Evolutionary conservation across 164 flowering plant species (phyloP), one percentile per base, ranked within the genome.

Genomic region (Aristolochia contorta): DNA sequence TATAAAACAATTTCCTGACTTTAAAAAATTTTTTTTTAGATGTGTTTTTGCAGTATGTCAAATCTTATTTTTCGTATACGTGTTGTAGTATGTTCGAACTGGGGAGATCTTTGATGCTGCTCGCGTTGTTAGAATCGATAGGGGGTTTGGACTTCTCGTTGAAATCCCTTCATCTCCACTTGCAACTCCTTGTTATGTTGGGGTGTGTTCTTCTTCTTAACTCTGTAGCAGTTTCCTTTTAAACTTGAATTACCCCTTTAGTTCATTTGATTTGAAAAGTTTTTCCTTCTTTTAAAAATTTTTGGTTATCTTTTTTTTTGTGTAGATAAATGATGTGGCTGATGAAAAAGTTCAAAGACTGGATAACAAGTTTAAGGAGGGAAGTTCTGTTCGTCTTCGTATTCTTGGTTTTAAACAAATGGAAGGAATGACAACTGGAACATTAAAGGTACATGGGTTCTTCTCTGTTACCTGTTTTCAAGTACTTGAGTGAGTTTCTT

Each of bases 111-210:
- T 72, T 76, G 97, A 91, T 25, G 59, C 71, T 63, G 71, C 96
- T 52, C 84, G 84, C 67, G 79, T 94, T n/a, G 75, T 91, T 65
- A 79, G 97, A 75, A 84, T 94, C 65, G 99, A 94, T 70, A 82
- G 72, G 74, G 86, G 90, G 30, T 61, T 71, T 27, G 99, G 99
- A 56, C 80, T 94, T 74, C 77, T 94, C 69, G 85, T 94, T 65
- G 93, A 86, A 72, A 59, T 91, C 60, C 95, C 99, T 32, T 81
- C 95, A 33, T 15, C 51, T 56, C 91, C 97, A 37, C 65, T 52
- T 37, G 61, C 91, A 56, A 84, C 84, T 60, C 95, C 97, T 20
- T 83, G 85, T 57, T 91, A 81, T 73, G 90, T 91, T 57, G 71
- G 70, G 71, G 99, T 93, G 85, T 54, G 92, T 75, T 54, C 57